A percentile compares a stretch with the other conserved stretches of the same genome.
phyloP scores from a whole-genome alignment of 179 eudicot genomes.

The Corrigiola litoralis region DNA sequence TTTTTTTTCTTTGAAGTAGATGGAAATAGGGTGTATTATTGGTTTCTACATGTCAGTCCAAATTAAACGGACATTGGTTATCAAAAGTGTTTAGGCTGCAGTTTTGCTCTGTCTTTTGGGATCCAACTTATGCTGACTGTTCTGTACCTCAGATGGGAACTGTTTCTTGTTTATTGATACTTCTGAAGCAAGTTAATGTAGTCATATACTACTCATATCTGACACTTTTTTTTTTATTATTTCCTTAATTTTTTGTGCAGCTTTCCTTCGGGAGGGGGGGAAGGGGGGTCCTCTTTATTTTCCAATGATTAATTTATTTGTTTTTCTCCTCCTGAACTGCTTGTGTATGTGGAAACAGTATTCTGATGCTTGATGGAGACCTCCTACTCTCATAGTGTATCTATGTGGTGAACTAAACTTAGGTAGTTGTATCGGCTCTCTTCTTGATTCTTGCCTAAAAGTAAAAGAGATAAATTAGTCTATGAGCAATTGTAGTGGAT shows the following conservation, averaged over 20 bases:
- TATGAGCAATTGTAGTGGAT: neutral
- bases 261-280: neutral
- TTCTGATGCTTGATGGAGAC: too few species aligned
- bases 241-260: neutral
- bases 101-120: conserved; percentile 78
- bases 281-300: too few species aligned
- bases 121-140: conserved; percentile 89
- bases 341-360: neutral
- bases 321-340: neutral
- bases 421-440: neutral
- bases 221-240: neutral
- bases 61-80: too few species aligned
- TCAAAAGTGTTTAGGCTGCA: too few species aligned
- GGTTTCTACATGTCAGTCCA: too few species aligned
- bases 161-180: conserved; percentile 1
- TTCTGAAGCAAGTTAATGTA: neutral
- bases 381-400: neutral
- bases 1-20: too few species aligned
- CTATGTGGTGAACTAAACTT: neutral
- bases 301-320: neutral
- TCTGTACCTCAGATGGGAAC: conserved; percentile 82
- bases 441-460: neutral
- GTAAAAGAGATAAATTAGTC: neutral
- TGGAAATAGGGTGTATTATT: too few species aligned
- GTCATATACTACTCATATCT: neutral